Evolutionary conservation across 2,329 filamentous ascomycete species (phyloP).

Genomic region (Aspergillus sp.): DNA sequence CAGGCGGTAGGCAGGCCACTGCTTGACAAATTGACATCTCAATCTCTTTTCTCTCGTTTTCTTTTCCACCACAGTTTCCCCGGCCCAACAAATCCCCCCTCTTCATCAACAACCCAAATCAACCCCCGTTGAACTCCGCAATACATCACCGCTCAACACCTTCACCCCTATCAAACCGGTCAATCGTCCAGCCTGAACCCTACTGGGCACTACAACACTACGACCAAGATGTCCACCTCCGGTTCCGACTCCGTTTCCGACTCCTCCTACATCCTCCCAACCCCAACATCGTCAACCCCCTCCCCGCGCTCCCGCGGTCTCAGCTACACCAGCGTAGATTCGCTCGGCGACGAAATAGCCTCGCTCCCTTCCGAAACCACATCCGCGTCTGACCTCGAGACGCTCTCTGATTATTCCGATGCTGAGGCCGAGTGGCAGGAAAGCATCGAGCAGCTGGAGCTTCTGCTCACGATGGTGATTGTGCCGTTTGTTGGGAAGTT

Average conservation of each 20-base stretch:
- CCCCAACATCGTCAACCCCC: constrained; percentile 43
- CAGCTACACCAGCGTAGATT: constrained; percentile 41
- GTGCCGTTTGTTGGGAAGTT: constrained; percentile 95
- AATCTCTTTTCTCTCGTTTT: constrained; percentile 9
- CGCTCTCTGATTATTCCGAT: constrained; percentile 57
- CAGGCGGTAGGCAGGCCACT: constrained; percentile 38
- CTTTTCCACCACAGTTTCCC: not conserved
- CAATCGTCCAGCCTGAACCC: constrained; percentile 2
- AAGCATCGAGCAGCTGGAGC: constrained; percentile 87
- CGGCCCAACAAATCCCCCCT: not conserved
- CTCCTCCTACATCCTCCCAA: constrained; percentile 35
- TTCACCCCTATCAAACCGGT: not conserved
- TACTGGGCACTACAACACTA: not conserved
- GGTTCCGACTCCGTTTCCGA: constrained; percentile 22
- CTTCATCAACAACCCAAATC: not conserved
- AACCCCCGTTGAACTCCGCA: not conserved
- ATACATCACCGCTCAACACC: not conserved
- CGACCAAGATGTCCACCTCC: constrained; percentile 26
- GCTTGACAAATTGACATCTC: constrained; percentile 24
- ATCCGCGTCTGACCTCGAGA: constrained; percentile 39
- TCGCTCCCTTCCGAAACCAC: constrained; percentile 45
- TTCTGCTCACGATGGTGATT: constrained; percentile 89
- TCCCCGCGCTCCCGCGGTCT: constrained; percentile 28
- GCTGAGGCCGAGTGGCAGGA: constrained; percentile 95
- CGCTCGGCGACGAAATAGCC: constrained; percentile 34